Evolutionary conservation across 2,329 filamentous ascomycete species (phyloP).

Genomic region (Cephalotrichum gorgonifer): DNA sequence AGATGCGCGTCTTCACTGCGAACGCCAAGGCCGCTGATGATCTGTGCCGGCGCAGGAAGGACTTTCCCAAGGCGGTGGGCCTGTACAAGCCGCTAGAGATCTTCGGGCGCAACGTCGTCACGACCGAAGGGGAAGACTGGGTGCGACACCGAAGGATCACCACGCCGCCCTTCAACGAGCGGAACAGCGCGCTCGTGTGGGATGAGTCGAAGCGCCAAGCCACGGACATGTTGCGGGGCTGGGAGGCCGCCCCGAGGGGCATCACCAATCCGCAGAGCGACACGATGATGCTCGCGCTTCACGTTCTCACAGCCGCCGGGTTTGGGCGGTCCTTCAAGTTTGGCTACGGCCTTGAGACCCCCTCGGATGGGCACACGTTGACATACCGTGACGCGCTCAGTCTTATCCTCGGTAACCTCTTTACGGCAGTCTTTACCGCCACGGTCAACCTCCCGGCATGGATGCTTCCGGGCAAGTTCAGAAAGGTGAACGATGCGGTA

Average conservation of each 20-base stretch:
- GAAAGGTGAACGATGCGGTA: constrained; percentile 9
- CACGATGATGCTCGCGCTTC: constrained; percentile 11
- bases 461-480: constrained; percentile 10
- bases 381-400: constrained; percentile 10
- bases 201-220: constrained; percentile 10
- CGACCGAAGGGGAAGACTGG: constrained; percentile 12
- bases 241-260: constrained; percentile 7
- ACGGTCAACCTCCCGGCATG: constrained; percentile 4
- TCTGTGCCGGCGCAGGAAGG: constrained; percentile 9
- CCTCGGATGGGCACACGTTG: constrained; percentile 9
- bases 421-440: neutral
- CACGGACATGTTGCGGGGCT: constrained; percentile 11
- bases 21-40: constrained; percentile 11
- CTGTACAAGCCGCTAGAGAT: constrained; percentile 13
- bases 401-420: constrained; percentile 9
- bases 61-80: constrained; percentile 11
- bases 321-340: constrained; percentile 12
- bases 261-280: constrained; percentile 10
- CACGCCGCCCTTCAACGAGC: constrained; percentile 11
- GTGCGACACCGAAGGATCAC: constrained; percentile 11
- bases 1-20: constrained; percentile 11
- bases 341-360: constrained; percentile 7
- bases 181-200: constrained; percentile 12
- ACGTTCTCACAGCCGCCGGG: constrained; percentile 12
- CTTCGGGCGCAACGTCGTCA: constrained; percentile 12